Conservation (phyloP, 2,329 filamentous ascomycete genomes). For the Paraphaeosphaeria minitans region DNA sequence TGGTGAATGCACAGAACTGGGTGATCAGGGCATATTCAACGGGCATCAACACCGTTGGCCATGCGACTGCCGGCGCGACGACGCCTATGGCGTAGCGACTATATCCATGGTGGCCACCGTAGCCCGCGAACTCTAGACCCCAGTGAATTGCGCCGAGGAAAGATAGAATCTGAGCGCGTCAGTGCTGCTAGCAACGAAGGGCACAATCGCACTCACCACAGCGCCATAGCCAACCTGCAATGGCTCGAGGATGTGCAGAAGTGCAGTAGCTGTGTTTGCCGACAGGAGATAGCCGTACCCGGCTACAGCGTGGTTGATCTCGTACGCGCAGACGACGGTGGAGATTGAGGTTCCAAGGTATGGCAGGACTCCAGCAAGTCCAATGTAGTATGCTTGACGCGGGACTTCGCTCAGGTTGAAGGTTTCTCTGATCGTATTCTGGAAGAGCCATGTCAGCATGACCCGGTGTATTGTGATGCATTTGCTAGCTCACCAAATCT, state of each 20-base stretch:
- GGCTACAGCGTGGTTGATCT: conserved; percentile 71
- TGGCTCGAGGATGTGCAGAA: conserved; percentile 79
- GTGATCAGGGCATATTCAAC: conserved; percentile 82
- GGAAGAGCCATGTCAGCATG: conserved; percentile 13
- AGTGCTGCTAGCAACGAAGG: background rate
- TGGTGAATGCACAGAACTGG: conserved; percentile 84
- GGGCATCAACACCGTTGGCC: conserved; percentile 86
- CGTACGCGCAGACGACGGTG: conserved; percentile 81
- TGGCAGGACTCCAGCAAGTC: conserved; percentile 57
- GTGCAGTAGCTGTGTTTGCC: conserved; percentile 71
- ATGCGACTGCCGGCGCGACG: conserved; percentile 77
- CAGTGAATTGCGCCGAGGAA: conserved; percentile 95
- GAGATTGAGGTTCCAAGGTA: conserved; percentile 84
- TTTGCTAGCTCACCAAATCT: conserved; percentile 36
- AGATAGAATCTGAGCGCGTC: conserved; percentile 72
- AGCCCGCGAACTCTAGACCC: conserved; percentile 83
- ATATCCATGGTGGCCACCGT: conserved; percentile 69
- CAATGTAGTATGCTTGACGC: conserved; percentile 55
- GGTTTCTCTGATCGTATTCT: conserved; percentile 56
- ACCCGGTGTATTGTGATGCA: no score
- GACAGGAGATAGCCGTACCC: conserved; percentile 70
- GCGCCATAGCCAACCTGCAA: conserved; percentile 91
- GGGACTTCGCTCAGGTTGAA: conserved; percentile 55
- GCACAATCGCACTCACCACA: conserved; percentile 61
- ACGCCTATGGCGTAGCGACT: conserved; percentile 85